phyloP scores from a whole-genome alignment of 2,329 filamentous ascomycete genomes.

The Sarocladium kiliense region DNA sequence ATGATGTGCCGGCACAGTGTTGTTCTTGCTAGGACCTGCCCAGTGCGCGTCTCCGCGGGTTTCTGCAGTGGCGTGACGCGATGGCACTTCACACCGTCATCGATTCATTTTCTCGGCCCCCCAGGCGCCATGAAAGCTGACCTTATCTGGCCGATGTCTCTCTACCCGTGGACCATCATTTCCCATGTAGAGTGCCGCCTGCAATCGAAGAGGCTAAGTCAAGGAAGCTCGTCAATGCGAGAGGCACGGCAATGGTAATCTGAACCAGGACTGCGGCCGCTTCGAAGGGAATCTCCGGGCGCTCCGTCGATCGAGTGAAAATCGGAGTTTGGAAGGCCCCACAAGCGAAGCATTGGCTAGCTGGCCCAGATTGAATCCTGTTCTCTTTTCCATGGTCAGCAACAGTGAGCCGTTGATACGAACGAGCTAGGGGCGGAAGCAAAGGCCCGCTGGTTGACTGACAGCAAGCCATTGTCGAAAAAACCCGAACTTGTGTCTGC shows the following conservation, averaged over 20 bases:
- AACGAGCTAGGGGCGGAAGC: background rate
- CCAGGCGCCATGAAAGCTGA: background rate
- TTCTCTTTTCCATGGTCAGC: background rate
- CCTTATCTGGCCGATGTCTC: background rate
- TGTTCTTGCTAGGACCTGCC: too few relatives aligned
- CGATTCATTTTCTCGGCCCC: background rate
- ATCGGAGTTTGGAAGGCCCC: slow-evolving; percentile 5
- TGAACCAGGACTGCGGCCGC: background rate
- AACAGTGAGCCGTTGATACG: background rate
- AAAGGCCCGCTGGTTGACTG: background rate
- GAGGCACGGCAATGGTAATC: background rate
- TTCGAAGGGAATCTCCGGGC: slow-evolving; percentile 2
- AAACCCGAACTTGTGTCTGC: too few relatives aligned
- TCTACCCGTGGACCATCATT: background rate
- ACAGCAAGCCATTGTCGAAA: background rate
- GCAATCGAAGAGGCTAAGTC: background rate
- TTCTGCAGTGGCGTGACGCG: background rate
- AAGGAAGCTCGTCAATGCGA: background rate
- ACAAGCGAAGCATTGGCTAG: background rate
- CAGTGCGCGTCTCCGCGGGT: background rate
- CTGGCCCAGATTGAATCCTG: background rate
- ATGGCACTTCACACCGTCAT: slow-evolving; percentile 4
- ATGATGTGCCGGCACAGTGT: background rate
- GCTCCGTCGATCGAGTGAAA: slow-evolving; percentile 5
- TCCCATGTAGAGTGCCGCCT: background rate